These are phyloP conservation scores for Zygoascus flipseniorum DNA, from an alignment of 805 yeast genomes.

Conservation along the genomic window DNA sequence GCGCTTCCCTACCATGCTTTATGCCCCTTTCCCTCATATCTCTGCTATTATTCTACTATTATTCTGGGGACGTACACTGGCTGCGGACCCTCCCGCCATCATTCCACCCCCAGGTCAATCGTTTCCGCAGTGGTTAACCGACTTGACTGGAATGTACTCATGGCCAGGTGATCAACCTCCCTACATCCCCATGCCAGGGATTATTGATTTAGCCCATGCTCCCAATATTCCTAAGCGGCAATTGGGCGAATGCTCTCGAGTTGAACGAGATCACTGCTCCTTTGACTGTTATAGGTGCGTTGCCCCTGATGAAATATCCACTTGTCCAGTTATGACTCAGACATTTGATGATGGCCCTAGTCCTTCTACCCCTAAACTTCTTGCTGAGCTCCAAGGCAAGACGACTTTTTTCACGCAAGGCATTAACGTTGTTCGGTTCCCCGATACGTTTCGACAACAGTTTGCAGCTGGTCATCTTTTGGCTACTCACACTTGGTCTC, in stretches of 20 bases:
- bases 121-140: slow-evolving; percentile 73
- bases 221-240: slow-evolving; percentile 36
- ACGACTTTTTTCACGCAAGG: slow-evolving; percentile 86
- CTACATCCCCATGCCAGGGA: slow-evolving; percentile 63
- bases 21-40: too few species aligned
- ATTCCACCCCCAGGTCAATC: slow-evolving; percentile 30
- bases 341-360: slow-evolving; percentile 96
- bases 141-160: slow-evolving; percentile 57
- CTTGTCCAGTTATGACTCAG: slow-evolving; percentile 71
- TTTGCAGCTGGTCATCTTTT: slow-evolving; percentile 61
- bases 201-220: slow-evolving; percentile 47
- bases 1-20: too few species aligned
- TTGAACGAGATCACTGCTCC: slow-evolving; percentile 52
- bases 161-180: slow-evolving; percentile 94
- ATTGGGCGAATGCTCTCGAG: slow-evolving; percentile 47
- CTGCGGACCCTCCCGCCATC: neutral
- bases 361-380: slow-evolving; percentile 52
- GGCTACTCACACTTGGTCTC: slow-evolving; percentile 92
- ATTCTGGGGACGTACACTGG: too few species aligned
- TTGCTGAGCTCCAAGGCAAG: slow-evolving; percentile 44
- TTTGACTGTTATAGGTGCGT: slow-evolving; percentile 82
- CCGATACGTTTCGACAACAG: slow-evolving; percentile 57
- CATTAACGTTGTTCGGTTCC: slow-evolving; percentile 64
- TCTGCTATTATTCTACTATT: too few species aligned
- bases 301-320: slow-evolving; percentile 62